These are phyloP conservation scores for Metschnikowia chrysomelidarum DNA, from an alignment of 805 yeast species.

Conservation along the genomic window DNA sequence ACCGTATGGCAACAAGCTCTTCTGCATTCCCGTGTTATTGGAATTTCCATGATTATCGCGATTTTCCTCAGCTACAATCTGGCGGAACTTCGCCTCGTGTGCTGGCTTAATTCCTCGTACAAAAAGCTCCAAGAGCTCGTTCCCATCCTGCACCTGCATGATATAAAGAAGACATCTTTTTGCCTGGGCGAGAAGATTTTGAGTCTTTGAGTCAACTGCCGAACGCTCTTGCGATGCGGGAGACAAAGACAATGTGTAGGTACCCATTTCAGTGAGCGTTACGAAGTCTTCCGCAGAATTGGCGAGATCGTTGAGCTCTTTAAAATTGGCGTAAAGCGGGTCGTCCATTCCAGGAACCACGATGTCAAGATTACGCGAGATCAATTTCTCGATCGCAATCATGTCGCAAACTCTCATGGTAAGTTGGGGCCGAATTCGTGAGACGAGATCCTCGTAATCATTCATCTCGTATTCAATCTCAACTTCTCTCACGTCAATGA, in stretches of 20 bases:
- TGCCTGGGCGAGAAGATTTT: slow-evolving; percentile 66
- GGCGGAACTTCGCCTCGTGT: slow-evolving; percentile 66
- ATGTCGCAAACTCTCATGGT: slow-evolving; percentile 46
- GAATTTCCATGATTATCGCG: slow-evolving; percentile 27
- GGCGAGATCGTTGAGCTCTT: slow-evolving; percentile 39
- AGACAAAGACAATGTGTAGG: slow-evolving; percentile 56
- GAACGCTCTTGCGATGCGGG: slow-evolving; percentile 46
- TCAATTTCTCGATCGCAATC: slow-evolving; percentile 43
- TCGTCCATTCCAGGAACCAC: slow-evolving; percentile 55
- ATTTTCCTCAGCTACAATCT: slow-evolving; percentile 50
- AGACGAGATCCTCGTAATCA: slow-evolving; percentile 65
- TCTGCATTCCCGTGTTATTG: slow-evolving; percentile 31
- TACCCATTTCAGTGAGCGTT: slow-evolving; percentile 51
- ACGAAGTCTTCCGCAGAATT: slow-evolving; percentile 40
- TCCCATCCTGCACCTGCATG: slow-evolving; percentile 75
- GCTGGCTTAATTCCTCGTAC: slow-evolving; percentile 62
- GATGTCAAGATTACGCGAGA: slow-evolving; percentile 40
- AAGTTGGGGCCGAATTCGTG: slow-evolving; percentile 45
- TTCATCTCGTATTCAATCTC: slow-evolving; percentile 61
- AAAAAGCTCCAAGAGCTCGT: slow-evolving; percentile 64
- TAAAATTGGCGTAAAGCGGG: slow-evolving; percentile 45
- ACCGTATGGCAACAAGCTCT: slow-evolving; percentile 31
- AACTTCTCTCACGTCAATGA: slow-evolving; percentile 54
- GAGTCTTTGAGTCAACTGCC: slow-evolving; percentile 53
- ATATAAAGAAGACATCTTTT: slow-evolving; percentile 81